phyloP scores from a whole-genome alignment of 768 basidiomycete genomes.

The Amanita thiersii region DNA sequence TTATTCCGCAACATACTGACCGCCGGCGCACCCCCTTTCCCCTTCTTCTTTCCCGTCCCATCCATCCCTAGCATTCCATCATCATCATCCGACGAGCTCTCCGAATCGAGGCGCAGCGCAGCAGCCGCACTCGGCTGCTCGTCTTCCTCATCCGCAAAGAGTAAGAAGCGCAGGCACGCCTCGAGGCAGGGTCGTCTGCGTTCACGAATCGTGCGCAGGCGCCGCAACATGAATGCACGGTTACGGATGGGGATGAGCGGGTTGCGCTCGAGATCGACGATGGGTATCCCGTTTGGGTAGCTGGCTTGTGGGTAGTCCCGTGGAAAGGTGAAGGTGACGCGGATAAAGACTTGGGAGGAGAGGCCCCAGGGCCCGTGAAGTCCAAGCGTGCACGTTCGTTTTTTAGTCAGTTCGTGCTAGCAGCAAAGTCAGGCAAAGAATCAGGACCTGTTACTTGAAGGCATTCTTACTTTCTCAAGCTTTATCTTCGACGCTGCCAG shows the following conservation, averaged over 20 bases:
- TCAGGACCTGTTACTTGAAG: neutral
- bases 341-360: conserved; percentile 18
- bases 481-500: conserved; percentile 65
- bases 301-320: too few relatives aligned
- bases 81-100: conserved; percentile 47
- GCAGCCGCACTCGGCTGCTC: conserved; percentile 31
- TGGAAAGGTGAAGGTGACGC: neutral
- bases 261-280: conserved; percentile 77
- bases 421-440: conserved; percentile 5
- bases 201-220: conserved; percentile 65
- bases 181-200: conserved; percentile 78
- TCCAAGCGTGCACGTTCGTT: neutral
- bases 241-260: conserved; percentile 72
- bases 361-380: conserved; percentile 24
- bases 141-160: conserved; percentile 61
- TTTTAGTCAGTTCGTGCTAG: neutral
- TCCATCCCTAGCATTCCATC: neutral
- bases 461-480: conserved; percentile 65
- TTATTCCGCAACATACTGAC: conserved; percentile 50
- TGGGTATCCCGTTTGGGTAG: conserved; percentile 62
- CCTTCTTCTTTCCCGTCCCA: conserved; percentile 19
- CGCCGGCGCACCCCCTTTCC: conserved; percentile 33
- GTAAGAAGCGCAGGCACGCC: conserved; percentile 71
- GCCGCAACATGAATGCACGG: conserved; percentile 71
- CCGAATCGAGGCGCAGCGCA: conserved; percentile 37